Evolutionary conservation across 2,329 filamentous ascomycete species (phyloP), one percentile per base, ranked within the genome.

Genomic region (Falciphora oryzae): DNA sequence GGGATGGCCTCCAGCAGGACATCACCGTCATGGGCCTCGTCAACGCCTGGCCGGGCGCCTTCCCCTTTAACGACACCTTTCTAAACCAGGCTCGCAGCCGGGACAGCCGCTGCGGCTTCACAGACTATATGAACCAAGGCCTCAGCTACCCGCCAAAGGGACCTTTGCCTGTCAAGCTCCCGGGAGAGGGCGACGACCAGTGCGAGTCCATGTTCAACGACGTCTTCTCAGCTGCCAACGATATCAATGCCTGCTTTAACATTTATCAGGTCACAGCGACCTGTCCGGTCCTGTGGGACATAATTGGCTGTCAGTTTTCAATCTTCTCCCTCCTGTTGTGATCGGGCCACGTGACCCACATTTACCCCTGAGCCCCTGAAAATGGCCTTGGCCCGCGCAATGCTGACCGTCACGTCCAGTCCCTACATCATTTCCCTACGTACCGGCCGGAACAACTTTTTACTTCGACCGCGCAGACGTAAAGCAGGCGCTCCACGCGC

Each of bases 181-280:
- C 84, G 22, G 80, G 81, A 65, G 70, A 73, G n/a, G 75, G 75
- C 57, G 75, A 77, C 31, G 71, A 76, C 0, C 81, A 79, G 4
- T 93, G 90, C 72, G 78, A 80, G 62, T 70, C 78, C 65, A 69
- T 91, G 27, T 89, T 83, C 70, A 74, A 81, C 65, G 77, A 82
- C 28, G 83, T 91, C 35, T 78, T 78, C 69, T 68, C 79, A 0
- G 80, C 79, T 16, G 73, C 79, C 27, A 70, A 76, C 11, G 75
- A 83, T 53, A 91, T 63, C 35, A 65, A 92, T 76, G 88, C 89
- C 0, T 92, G 89, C 76, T 92, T 88, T 75, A 84, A 90, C 72
- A 77, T 89, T 25, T 91, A 91, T 75, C 82, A 87, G 64, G 81
- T 91, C 22, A 84, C 84, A 5, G 85, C 83, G 10, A 89, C 85